Base-by-base conservation (phyloP, 1,284 basidiomycete species). In the Ustilago bromivora region DNA sequence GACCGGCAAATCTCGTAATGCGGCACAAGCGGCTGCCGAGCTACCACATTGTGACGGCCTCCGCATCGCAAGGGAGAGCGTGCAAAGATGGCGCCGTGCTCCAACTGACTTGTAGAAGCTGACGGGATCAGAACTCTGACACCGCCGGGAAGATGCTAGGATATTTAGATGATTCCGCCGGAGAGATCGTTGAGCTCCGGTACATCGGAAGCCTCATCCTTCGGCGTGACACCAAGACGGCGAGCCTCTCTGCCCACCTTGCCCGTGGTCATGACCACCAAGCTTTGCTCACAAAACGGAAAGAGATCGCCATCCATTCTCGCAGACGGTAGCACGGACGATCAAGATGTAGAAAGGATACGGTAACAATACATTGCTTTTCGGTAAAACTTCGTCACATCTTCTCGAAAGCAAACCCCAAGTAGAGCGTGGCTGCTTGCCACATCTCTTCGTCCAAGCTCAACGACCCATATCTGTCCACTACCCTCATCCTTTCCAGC, bases 401-500 rank as follows among this genome's bases (percentile, higher is more conserved):
- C 75, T 82, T 83, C 40, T 81, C 77, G 61, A 86, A 85, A 0
- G 83, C 83, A 64, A 86, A 85, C 11, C 81, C 83, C 9, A 81
- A 46, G 59, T 84, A 85, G 28, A 85, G 59, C 12, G 73, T 80
- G 17, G 76, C 79, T 2, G 81, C 84, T 35, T 83, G 78, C 84
- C 84, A 86, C 72, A 84, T 70, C 32, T 79, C 71, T n/a, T 76
- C 65, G 41, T 79, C 66, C 68, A 85, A 69, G 17, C 53, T 71
- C 40, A 80, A 60, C 8, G 58, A 61, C 11, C 77, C 73, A n/a
- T 75, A 49, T 8, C 54, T 47, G 52, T 79, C 70, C 28, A 82
- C 68, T 17, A 79, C 79, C 17, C 62, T 65, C 79, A 79, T 82
- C 51, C 75, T 65, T 28, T 78, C 69, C 28, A 84, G 67, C 38